Conservation (phyloP, 768 basidiomycete species). For the Phylloporus scabripes region DNA sequence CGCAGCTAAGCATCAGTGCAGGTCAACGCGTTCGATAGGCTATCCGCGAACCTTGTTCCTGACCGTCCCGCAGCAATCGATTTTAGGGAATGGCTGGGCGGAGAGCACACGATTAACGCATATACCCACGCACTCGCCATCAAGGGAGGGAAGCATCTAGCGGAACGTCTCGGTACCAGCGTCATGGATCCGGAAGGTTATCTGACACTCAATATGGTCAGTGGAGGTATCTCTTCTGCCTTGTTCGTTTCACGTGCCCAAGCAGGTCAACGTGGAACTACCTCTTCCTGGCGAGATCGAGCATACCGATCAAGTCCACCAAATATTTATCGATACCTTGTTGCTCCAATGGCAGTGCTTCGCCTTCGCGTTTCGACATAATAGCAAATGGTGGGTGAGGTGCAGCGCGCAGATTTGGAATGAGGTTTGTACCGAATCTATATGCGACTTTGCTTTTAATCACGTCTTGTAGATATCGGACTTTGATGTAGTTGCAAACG, state of each 20-base stretch:
- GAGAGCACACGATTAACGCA: conserved; percentile 62
- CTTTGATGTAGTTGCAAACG: conserved; percentile 26
- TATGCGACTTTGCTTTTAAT: background rate
- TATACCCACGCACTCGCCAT: conserved; percentile 70
- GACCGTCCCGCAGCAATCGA: conserved; percentile 47
- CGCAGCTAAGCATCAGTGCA: conserved; percentile 48
- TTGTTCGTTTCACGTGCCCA: background rate
- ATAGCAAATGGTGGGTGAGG: conserved; percentile 30
- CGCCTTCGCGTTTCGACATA: conserved; percentile 18
- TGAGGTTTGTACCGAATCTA: conserved; percentile 19
- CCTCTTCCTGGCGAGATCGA: conserved; percentile 30
- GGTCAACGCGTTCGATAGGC: conserved; percentile 32
- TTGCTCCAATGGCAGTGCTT: conserved; percentile 19
- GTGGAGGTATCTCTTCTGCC: background rate
- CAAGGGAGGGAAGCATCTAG: conserved; percentile 56
- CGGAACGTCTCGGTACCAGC: conserved; percentile 53
- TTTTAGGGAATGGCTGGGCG: conserved; percentile 70
- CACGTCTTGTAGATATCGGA: conserved; percentile 25
- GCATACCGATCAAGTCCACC: conserved; percentile 10
- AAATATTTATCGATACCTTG: conserved; percentile 15
- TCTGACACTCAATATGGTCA: conserved; percentile 67
- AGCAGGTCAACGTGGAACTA: conserved; percentile 38
- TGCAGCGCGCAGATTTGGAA: conserved; percentile 31
- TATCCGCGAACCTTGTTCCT: background rate
- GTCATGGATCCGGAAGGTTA: conserved; percentile 58